These are phyloP conservation scores for Hypoxylon sp. DNA, from an alignment of 2,329 filamentous ascomycete species.

Conservation along the genomic window DNA sequence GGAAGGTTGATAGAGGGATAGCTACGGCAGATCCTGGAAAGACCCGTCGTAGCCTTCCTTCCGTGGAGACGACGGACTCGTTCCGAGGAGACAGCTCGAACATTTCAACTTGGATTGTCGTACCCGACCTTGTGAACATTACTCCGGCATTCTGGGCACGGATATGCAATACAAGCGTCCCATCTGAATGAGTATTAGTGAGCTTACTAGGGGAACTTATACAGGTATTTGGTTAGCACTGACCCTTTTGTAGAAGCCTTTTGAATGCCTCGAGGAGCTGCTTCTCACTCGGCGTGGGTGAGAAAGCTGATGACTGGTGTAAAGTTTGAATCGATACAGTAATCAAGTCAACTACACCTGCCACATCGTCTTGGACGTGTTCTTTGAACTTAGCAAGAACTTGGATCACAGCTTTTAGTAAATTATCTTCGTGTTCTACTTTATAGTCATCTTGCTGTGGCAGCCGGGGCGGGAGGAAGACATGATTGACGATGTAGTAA, in stretches of 20 bases:
- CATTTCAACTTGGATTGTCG: conserved; percentile 50
- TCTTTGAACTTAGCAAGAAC: conserved; percentile 20
- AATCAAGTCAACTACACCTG: not conserved
- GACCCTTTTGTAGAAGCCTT: conserved; percentile 11
- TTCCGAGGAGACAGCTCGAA: conserved; percentile 57
- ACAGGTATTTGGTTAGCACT: not conserved
- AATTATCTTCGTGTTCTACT: conserved; percentile 13
- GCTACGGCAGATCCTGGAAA: conserved; percentile 49
- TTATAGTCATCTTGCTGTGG: conserved; percentile 42
- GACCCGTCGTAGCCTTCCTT: conserved; percentile 50
- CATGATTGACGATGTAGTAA: conserved; percentile 43
- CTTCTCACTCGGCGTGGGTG: not conserved
- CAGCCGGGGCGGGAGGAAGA: conserved; percentile 43
- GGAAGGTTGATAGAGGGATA: conserved; percentile 32
- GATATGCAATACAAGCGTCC: conserved; percentile 48
- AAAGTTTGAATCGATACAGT: conserved; percentile 17
- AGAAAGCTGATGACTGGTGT: not conserved
- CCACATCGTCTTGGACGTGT: not conserved
- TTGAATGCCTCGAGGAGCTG: conserved; percentile 10
- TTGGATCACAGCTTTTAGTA: conserved; percentile 30
- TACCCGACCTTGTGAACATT: conserved; percentile 46
- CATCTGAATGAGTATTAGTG: conserved; percentile 4
- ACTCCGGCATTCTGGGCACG: conserved; percentile 57
- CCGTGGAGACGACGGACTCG: conserved; percentile 45
- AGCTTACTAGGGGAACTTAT: not conserved